Evolutionary conservation across 2,329 filamentous ascomycete genomes (phyloP), one percentile per base, ranked within the genome.

Genomic region (Pyrenophora tritici-repentis): DNA sequence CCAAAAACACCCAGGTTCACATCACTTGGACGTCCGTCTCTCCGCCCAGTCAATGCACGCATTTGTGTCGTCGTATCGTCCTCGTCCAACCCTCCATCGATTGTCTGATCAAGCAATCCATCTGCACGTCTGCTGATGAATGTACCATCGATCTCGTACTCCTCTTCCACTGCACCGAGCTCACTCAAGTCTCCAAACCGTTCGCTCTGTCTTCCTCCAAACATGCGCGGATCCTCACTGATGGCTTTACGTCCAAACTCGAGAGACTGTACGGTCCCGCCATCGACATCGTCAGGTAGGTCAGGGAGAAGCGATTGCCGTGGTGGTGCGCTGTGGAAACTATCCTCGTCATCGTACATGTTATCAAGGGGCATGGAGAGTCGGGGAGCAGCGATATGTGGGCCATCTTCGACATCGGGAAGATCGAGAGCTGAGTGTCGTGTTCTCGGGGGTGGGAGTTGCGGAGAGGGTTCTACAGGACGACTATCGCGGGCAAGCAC

Each of bases 401-500:
- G 78, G 42, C 79, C 79, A 56, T 73, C 70, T 41, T 81, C 79
- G 18, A 78, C 73, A 20, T 82, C 78, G 16, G 66, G 65, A 29
- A 73, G 63, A 36, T 80, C 76, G 48, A 69, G 62, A 47, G 72
- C 67, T 56, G 62, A 71, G 60, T 66, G 72, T 45, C 69, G 65
- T 36, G 55, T 52, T 20, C 53, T 53, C 36, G 51, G 60, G 10
- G 56, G 58, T 32, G 67, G 67, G 29, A 67, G 70, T 53, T 75
- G 70, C 1, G 80, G 79, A 5, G 81, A 81, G 3, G 78, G 78
- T 33, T 75, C 66, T 9, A 78, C 74, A 6, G 76, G 75, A 50
- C 75, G 71, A 2, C 77, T 79, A n/a, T 72, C 63, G 12, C 76
- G 78, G 1, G 81, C 81, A 40, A 83, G 75, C n/a, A 76, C 78